Conservation (phyloP, 345 rosid species). For the Theobroma cacao region DNA sequence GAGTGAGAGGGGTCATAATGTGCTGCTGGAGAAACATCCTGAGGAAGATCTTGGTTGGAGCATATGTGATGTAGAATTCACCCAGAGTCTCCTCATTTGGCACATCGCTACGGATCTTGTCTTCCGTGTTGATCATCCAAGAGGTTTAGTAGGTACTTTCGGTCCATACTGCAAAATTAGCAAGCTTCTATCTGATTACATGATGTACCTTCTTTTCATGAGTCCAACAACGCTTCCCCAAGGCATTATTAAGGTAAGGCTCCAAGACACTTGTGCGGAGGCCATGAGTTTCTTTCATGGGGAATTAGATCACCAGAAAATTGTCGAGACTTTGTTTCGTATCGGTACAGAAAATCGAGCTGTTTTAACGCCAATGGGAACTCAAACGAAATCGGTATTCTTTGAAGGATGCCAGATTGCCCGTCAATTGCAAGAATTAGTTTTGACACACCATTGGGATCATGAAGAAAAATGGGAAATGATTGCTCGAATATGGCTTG, state of each 20-base stretch:
- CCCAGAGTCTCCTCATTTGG: constrained; percentile 23
- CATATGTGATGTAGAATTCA: constrained; percentile 10
- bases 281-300: neutral
- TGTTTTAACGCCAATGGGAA: neutral
- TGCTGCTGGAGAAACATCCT: too few relatives aligned
- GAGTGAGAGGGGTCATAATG: too few relatives aligned
- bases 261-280: constrained; percentile 8
- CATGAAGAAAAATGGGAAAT: too few relatives aligned
- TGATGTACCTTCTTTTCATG: neutral
- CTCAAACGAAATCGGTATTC: constrained; percentile 9
- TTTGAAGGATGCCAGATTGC: constrained; percentile 9
- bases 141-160: too few relatives aligned
- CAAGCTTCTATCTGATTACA: too few relatives aligned
- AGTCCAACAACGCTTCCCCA: constrained; percentile 7
- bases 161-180: neutral
- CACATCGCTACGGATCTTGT: constrained; percentile 28
- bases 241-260: constrained; percentile 2
- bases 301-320: neutral
- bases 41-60: too few relatives aligned
- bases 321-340: neutral
- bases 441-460: too few relatives aligned
- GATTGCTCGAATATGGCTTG: constrained; percentile 19
- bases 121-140: neutral
- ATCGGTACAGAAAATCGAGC: neutral
- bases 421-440: too few relatives aligned